Evolutionary conservation across 306 rosid genomes (phyloP).

Genomic region (Begonia loranthoides): DNA sequence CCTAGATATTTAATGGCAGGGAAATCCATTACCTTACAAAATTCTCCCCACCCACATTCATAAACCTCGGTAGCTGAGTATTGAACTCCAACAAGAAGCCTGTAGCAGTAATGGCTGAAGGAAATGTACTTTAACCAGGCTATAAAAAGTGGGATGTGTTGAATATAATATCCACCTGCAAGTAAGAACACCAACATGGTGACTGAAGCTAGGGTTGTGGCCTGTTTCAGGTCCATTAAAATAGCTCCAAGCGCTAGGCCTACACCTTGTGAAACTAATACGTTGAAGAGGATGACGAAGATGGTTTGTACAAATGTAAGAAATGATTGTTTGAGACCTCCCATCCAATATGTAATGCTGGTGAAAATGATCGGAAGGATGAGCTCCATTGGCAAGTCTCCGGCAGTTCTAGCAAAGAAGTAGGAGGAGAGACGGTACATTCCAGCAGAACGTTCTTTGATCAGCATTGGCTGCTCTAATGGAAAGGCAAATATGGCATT

Average conservation of each 20-base stretch:
- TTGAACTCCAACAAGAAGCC: slow-evolving; percentile 71
- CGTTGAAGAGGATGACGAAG: slow-evolving; percentile 58
- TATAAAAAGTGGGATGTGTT: slow-evolving; percentile 52
- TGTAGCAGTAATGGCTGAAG: slow-evolving; percentile 73
- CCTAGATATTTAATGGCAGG: slow-evolving; percentile 49
- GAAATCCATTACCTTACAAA: slow-evolving; percentile 43
- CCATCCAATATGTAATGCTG: slow-evolving; percentile 71
- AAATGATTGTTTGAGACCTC: slow-evolving; percentile 70
- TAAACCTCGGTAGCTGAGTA: slow-evolving; percentile 48
- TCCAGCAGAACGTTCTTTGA: slow-evolving; percentile 69
- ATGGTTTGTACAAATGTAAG: slow-evolving; percentile 50
- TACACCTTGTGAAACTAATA: slow-evolving; percentile 73
- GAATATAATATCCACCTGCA: slow-evolving; percentile 87
- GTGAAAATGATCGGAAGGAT: slow-evolving; percentile 68
- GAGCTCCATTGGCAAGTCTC: slow-evolving; percentile 89
- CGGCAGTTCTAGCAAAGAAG: slow-evolving; percentile 55
- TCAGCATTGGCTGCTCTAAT: slow-evolving; percentile 66
- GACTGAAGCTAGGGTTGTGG: slow-evolving; percentile 78
- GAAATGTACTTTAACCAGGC: slow-evolving; percentile 83
- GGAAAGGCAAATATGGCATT: slow-evolving; percentile 80
- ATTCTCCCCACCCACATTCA: slow-evolving; percentile 31
- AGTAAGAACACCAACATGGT: slow-evolving; percentile 70
- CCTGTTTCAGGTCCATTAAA: slow-evolving; percentile 73
- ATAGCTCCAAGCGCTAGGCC: slow-evolving; percentile 88
- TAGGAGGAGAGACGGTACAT: slow-evolving; percentile 91